phyloP scores from a whole-genome alignment of 345 rosid species.

The Kernera saxatilis region DNA sequence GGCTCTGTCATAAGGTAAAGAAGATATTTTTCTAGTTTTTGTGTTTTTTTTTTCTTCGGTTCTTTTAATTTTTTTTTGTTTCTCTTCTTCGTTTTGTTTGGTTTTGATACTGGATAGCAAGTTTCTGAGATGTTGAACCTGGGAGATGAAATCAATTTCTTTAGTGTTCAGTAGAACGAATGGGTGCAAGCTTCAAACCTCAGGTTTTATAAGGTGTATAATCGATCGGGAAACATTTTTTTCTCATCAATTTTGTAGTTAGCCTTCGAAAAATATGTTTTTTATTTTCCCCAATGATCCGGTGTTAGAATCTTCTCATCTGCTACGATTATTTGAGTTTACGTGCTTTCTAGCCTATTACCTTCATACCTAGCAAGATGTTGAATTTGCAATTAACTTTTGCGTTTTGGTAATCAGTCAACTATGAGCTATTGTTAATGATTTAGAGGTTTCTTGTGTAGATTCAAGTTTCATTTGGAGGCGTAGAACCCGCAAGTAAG shows the following conservation, averaged over 20 bases:
- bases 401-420: neutral
- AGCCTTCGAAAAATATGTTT: too few species aligned
- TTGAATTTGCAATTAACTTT: neutral
- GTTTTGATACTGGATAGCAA: neutral
- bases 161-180: neutral
- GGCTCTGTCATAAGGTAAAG: slow-evolving; percentile 72
- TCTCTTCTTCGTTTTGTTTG: neutral
- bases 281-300: too few species aligned
- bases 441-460: slow-evolving; percentile 20
- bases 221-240: neutral
- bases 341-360: too few species aligned
- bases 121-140: neutral
- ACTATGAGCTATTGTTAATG: neutral
- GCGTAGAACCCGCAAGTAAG: slow-evolving; percentile 36
- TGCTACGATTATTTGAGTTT: too few species aligned
- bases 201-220: neutral
- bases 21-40: neutral
- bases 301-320: too few species aligned
- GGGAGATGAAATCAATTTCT: neutral
- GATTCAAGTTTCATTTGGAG: slow-evolving; percentile 56
- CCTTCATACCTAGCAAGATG: neutral
- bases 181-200: neutral
- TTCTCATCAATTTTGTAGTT: neutral
- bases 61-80: too few species aligned
- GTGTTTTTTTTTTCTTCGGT: neutral